These are phyloP conservation scores for Bocquillonia castaneifolia DNA, from an alignment of 441 rosid species.

Conservation along the genomic window DNA sequence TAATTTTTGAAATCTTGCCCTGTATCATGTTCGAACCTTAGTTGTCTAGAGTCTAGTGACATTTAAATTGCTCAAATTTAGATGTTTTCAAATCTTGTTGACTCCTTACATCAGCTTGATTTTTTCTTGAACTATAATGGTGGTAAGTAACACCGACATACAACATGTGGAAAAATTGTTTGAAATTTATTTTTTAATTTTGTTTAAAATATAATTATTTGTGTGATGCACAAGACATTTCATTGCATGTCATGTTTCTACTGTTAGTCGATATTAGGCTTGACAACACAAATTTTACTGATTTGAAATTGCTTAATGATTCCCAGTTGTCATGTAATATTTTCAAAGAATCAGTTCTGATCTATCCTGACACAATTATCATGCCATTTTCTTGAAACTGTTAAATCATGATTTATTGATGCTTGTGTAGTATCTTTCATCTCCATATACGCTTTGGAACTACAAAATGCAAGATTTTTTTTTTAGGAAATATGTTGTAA, in stretches of 20 bases:
- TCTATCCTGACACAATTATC: neutral
- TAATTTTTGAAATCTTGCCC: too few species aligned
- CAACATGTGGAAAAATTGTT: neutral
- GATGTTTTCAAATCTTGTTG: neutral
- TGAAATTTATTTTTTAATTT: neutral
- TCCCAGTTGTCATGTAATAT: neutral
- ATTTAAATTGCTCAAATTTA: neutral
- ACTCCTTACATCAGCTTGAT: neutral
- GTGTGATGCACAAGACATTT: neutral
- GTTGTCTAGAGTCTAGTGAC: neutral
- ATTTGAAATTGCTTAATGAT: neutral
- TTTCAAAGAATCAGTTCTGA: neutral
- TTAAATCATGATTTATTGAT: neutral
- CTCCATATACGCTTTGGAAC: neutral
- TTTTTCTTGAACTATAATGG: neutral
- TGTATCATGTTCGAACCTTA: too few species aligned
- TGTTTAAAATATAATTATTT: neutral
- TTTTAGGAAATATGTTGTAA: neutral
- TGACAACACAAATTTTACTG: neutral
- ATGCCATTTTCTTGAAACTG: neutral
- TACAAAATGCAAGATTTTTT: neutral
- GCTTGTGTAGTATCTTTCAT: neutral
- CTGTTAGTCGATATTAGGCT: neutral
- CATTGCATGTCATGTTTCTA: too few species aligned
- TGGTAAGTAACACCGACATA: neutral